phyloP scores from a whole-genome alignment of 2,329 filamentous ascomycete genomes.

The Talaromyces islandicus region DNA sequence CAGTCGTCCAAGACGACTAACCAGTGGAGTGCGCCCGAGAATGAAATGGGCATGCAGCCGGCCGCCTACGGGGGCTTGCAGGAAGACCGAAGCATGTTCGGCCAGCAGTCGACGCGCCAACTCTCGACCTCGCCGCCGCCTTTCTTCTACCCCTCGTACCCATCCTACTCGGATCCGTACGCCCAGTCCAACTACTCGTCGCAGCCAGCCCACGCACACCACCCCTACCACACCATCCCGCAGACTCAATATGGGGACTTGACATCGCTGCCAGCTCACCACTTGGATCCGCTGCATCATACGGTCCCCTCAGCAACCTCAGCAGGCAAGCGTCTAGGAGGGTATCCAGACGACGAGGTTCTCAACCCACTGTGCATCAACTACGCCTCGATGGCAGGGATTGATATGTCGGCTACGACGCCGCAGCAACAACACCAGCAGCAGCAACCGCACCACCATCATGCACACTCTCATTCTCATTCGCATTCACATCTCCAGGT shows the following conservation, averaged over 20 bases:
- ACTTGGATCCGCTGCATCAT: conserved; percentile 38
- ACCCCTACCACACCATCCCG: conserved; percentile 18
- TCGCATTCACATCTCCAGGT: conserved; percentile 35
- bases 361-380: conserved; percentile 56
- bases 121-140: conserved; percentile 54
- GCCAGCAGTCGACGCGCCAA: conserved; percentile 49
- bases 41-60: neutral
- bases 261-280: conserved; percentile 28
- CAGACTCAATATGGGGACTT: conserved; percentile 26
- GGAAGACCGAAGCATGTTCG: conserved; percentile 2
- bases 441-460: conserved; percentile 19
- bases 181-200: conserved; percentile 23
- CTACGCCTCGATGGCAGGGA: conserved; percentile 54
- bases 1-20: conserved; percentile 36
- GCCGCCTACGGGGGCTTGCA: neutral
- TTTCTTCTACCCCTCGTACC: conserved; percentile 48
- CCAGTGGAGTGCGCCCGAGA: neutral
- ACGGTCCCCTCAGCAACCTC: conserved; percentile 34
- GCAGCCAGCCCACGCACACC: conserved; percentile 21
- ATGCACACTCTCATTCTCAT: neutral
- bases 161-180: conserved; percentile 38
- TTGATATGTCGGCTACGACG: conserved; percentile 41
- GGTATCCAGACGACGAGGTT: conserved; percentile 49
- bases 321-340: conserved; percentile 47
- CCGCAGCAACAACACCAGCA: conserved; percentile 14